These are phyloP conservation scores for Cerrena zonata DNA, from an alignment of 1,284 basidiomycete species.

Conservation along the genomic window DNA sequence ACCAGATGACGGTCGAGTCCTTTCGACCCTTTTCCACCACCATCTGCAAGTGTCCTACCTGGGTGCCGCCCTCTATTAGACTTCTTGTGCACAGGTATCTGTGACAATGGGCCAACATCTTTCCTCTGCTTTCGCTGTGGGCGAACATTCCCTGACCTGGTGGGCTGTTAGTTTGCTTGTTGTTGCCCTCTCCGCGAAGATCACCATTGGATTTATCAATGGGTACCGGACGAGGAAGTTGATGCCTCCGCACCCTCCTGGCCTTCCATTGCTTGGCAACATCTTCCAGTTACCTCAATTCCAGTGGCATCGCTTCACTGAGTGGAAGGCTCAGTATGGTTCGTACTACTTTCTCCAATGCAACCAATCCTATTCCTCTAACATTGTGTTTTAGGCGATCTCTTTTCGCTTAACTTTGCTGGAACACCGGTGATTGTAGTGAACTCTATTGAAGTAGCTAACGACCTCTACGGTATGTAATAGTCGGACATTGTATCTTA, in stretches of 20 bases:
- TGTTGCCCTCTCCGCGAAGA: background rate
- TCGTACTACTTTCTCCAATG: background rate
- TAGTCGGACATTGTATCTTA: background rate
- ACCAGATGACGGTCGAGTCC: too few species aligned
- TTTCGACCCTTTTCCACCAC: too few species aligned
- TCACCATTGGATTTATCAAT: background rate
- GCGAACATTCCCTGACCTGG: background rate
- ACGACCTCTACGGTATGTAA: constrained; percentile 16
- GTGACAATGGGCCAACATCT: background rate
- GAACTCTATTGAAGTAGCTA: constrained; percentile 19
- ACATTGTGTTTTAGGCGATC: background rate
- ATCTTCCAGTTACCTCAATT: constrained; percentile 1
- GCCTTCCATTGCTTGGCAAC: constrained; percentile 5
- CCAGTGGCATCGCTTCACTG: constrained; percentile 3
- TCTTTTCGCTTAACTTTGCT: constrained; percentile 16
- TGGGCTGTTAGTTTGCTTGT: background rate
- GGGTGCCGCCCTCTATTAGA: too few species aligned
- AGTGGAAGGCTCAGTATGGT: constrained; percentile 4
- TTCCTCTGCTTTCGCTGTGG: background rate
- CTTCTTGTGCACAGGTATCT: too few species aligned
- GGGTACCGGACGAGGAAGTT: background rate
- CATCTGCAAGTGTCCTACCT: too few species aligned
- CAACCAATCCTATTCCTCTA: background rate
- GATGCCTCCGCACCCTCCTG: constrained; percentile 2
- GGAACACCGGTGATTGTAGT: constrained; percentile 26